These are phyloP conservation scores for Paragyromitra xinjiangensis DNA, from an alignment of 495 filamentous ascomycete species.

Conservation along the genomic window DNA sequence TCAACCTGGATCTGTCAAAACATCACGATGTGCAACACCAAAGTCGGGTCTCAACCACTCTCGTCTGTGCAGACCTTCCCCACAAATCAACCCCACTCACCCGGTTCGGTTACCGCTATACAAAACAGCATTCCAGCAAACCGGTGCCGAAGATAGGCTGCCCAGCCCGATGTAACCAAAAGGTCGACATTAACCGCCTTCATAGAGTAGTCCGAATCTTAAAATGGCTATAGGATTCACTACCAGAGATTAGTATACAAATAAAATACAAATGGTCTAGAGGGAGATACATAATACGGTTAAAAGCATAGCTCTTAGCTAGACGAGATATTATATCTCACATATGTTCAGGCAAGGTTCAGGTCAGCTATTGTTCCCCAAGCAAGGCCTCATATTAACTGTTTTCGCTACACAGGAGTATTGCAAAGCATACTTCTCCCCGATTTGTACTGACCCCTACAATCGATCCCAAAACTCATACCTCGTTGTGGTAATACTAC, in stretches of 20 bases:
- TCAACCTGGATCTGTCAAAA: slow-evolving; percentile 34
- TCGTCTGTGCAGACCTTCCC: slow-evolving; percentile 21
- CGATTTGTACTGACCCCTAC: slow-evolving; percentile 93
- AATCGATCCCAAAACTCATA: slow-evolving; percentile 75
- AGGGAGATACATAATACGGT: slow-evolving; percentile 88
- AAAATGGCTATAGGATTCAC: background rate
- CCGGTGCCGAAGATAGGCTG: slow-evolving; percentile 26
- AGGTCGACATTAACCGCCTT: no score
- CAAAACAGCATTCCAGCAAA: slow-evolving; percentile 15
- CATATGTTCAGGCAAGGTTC: slow-evolving; percentile 73
- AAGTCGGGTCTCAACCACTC: slow-evolving; percentile 23
- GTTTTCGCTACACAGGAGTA: background rate
- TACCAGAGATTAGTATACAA: slow-evolving; percentile 60
- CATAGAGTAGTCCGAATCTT: background rate
- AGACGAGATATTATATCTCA: slow-evolving; percentile 94
- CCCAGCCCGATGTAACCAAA: background rate
- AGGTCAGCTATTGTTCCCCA: slow-evolving; percentile 9
- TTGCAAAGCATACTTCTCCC: slow-evolving; percentile 10
- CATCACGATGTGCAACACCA: slow-evolving; percentile 26
- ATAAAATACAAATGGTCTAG: slow-evolving; percentile 78
- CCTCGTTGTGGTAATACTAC: slow-evolving; percentile 93
- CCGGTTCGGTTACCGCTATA: slow-evolving; percentile 6
- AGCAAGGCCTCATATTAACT: slow-evolving; percentile 9
- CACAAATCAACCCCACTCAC: slow-evolving; percentile 5
- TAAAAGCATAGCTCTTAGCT: slow-evolving; percentile 81